Evolutionary conservation across 192 early-diverging fungal species (phyloP).

Genomic region (Backusella psychrophila): DNA sequence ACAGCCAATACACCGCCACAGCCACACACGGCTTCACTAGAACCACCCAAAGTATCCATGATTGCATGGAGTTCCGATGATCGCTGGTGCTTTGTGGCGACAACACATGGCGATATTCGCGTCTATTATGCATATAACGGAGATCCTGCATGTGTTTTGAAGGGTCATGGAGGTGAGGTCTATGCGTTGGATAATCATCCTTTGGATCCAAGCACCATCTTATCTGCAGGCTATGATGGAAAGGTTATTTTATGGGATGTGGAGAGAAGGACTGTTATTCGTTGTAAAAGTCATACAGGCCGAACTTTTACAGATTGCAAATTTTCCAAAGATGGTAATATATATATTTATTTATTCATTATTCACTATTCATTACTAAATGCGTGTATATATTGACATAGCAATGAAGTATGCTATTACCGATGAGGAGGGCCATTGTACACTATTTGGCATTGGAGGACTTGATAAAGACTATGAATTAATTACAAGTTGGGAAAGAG

Average conservation of each 20-base stretch:
- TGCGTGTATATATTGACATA: not conserved
- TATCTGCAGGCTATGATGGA: constrained; percentile 85
- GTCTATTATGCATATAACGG: constrained; percentile 70
- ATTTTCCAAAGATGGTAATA: constrained; percentile 72
- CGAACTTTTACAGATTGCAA: constrained; percentile 64
- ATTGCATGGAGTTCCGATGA: constrained; percentile 77
- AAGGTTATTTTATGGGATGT: constrained; percentile 78
- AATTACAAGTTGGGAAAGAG: constrained; percentile 46
- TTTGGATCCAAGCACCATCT: constrained; percentile 59
- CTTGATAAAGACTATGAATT: constrained; percentile 45
- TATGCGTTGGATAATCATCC: constrained; percentile 81
- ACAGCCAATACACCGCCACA: not conserved
- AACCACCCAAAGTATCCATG: constrained; percentile 49
- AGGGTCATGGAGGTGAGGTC: constrained; percentile 61
- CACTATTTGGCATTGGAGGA: constrained; percentile 66
- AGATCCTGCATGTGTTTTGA: constrained; percentile 46
- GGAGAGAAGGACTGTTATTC: constrained; percentile 12
- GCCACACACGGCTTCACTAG: not conserved
- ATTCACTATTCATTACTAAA: not conserved
- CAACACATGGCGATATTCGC: constrained; percentile 62
- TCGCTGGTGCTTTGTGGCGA: constrained; percentile 60
- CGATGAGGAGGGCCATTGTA: constrained; percentile 67
- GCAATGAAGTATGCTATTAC: constrained; percentile 63
- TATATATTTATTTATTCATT: not conserved
- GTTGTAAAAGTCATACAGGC: constrained; percentile 38